Evolutionary conservation across 1,139 yeast genomes (phyloP), one percentile per base, ranked within the genome.

Genomic region (Debaryomyces singareniensis): DNA sequence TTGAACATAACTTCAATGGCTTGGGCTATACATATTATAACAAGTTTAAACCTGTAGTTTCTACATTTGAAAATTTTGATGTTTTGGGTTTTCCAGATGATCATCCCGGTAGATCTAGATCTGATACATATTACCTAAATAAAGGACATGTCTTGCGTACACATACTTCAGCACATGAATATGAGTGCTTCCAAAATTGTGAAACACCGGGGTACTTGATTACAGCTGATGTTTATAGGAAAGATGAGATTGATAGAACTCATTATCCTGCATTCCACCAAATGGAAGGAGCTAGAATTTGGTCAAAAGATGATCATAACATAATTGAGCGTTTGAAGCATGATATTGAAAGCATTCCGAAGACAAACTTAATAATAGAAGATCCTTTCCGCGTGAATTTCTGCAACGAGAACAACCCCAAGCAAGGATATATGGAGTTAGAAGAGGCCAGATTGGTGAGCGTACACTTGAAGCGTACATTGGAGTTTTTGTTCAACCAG

Each of bases 241-340:
- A 95, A 45, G 99, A 91, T 54, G 96, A 91, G 47, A 84, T 91
- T 37, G 99, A 91, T 53, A 70, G 87, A 42, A 87, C 97, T 0
- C 99, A 91, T 54, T 91, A 91, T 51, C 97, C 98, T 2, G 97
- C 85, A 1, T 93, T 91, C 58, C 97, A 91, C 51, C 99, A 91
- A 56, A 77, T 91, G 86, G 99, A 91, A 57, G 98, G 98, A 29
- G 96, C 96, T 1, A 65, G 94, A 37, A 57, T 81, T 5, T 93
- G 97, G 97, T 63, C 75, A 7, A 62, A 79, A 29, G 53, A 60
- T 23, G 53, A 53, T 3, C 50, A 55, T 0, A 58, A 67, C 21
- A 49, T 69, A n/a, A 66, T 62, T 10, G 57, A 63, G 29, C 47
- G 47, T 11, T 67, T 83, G 27, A 52, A 61, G 41, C 43, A 51